Evolutionary conservation across 345 rosid species (phyloP), one percentile per base, ranked within the genome.

Genomic region (Geranium brycei): DNA sequence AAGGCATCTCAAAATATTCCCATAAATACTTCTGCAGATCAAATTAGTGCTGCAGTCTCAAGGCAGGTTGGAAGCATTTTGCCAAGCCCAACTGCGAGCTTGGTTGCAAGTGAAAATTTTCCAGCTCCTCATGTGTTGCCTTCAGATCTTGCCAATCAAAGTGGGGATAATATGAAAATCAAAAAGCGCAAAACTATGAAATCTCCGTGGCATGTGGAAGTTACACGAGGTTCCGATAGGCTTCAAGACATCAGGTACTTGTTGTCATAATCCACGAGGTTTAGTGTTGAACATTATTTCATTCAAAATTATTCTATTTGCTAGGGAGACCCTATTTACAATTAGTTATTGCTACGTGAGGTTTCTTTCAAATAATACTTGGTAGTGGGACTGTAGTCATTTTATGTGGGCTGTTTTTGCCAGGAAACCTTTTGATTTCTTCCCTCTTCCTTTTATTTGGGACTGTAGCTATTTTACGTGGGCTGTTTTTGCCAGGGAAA

Each of bases 161-260:
- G 58, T 69, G 19, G 72, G 63, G 72, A 56, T 30, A 68, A 57
- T 62, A 64, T 38, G 70, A 81, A 79, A 65, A 72, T 74, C 38
- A 85, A 79, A 72, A 93, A 90, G 84, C 96, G 95, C 58, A 93
- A 80, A 81, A 78, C 63, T 40, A 59, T 80, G 66, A 76, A 78
- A 30, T 70, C 80, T 68, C 78, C 95, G 1, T 88, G 91, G 96
- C 81, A 87, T 73, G 80, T 78, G 78, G 91, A 86, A 80, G 69
- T 87, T 63, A 40, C 51, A 28, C 75, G 70, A 55, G 77, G 75
- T 66, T 67, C 73, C 28, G 73, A 53, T 53, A 79, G 78, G 72
- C 83, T 82, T 71, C 84, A 76, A 71, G 79, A 75, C 60, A 75
- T 88, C 70, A 78, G 97, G 99, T 93, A 59, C 38, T 73, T 83